These are phyloP conservation scores for Ogataea allantospora DNA, from an alignment of 805 yeast genomes.

Conservation along the genomic window DNA sequence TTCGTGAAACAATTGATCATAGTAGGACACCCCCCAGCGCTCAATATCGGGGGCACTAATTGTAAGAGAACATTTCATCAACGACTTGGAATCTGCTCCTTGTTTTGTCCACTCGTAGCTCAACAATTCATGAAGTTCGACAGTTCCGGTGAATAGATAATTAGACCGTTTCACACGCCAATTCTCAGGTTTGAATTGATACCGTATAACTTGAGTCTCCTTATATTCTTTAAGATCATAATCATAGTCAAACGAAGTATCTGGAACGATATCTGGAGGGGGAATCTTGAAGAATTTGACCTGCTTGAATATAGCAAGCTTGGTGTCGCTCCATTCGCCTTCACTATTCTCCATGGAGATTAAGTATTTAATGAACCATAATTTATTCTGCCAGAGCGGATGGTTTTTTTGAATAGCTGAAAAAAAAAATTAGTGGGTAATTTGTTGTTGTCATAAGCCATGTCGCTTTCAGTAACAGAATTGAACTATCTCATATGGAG, in stretches of 20 bases:
- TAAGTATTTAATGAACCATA: constrained; percentile 6
- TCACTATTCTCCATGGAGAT: constrained; percentile 19
- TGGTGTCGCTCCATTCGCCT: constrained; percentile 20
- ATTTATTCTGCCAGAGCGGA: constrained; percentile 7
- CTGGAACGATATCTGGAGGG: constrained; percentile 20
- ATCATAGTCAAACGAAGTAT: constrained; percentile 9
- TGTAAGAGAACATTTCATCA: constrained; percentile 18
- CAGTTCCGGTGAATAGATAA: constrained; percentile 23
- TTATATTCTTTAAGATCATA: constrained; percentile 7
- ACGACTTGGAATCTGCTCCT: constrained; percentile 4
- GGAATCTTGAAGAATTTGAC: constrained; percentile 28
- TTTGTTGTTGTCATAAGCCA: constrained; percentile 26
- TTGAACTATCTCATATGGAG: constrained; percentile 91
- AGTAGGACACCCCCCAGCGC: constrained; percentile 19
- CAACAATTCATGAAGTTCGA: constrained; percentile 25
- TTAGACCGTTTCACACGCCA: constrained; percentile 17
- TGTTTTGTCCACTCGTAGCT: constrained; percentile 4
- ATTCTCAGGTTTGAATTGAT: constrained; percentile 17
- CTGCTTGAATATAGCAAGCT: constrained; percentile 25
- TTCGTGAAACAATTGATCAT: constrained; percentile 11
- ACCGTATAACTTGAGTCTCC: constrained; percentile 15
- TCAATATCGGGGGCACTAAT: constrained; percentile 12
- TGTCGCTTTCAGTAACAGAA: constrained; percentile 83
- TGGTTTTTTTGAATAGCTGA: neutral
- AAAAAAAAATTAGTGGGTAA: constrained; percentile 9